Conservation (phyloP, 805 yeast genomes). For the Monosporozyma siamensis region DNA sequence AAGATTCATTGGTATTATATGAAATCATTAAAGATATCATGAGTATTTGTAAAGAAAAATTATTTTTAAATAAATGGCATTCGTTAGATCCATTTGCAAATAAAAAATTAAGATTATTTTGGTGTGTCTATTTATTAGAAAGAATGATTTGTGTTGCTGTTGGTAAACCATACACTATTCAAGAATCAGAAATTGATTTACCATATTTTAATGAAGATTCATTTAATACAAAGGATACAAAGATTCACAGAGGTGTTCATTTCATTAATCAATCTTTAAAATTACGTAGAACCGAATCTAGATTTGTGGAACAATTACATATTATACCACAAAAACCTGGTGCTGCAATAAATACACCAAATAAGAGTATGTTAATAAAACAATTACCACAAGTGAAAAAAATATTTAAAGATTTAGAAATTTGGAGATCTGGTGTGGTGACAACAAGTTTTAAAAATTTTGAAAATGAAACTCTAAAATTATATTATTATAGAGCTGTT, state of each 20-base stretch:
- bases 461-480: conserved; percentile 49
- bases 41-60: conserved; percentile 32
- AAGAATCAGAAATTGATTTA: conserved; percentile 41
- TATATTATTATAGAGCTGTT: conserved; percentile 52
- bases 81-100: conserved; percentile 24
- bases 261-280: conserved; percentile 51
- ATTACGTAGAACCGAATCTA: conserved; percentile 50
- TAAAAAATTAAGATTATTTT: conserved; percentile 45
- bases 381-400: conserved; percentile 45
- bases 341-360: not conserved
- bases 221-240: conserved; percentile 25
- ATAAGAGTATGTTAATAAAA: conserved; percentile 17
- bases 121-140: conserved; percentile 57
- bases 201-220: conserved; percentile 42
- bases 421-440: conserved; percentile 43
- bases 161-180: conserved; percentile 46
- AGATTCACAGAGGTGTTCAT: conserved; percentile 27
- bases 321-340: conserved; percentile 23
- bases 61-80: conserved; percentile 23
- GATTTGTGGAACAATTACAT: conserved; percentile 45
- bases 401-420: conserved; percentile 45
- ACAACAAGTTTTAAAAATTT: conserved; percentile 33
- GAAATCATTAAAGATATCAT: conserved; percentile 46
- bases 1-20: conserved; percentile 46
- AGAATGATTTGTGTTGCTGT: conserved; percentile 54